Conservation (phyloP, 1,284 basidiomycete genomes). For the Malassezia sympodialis region DNA sequence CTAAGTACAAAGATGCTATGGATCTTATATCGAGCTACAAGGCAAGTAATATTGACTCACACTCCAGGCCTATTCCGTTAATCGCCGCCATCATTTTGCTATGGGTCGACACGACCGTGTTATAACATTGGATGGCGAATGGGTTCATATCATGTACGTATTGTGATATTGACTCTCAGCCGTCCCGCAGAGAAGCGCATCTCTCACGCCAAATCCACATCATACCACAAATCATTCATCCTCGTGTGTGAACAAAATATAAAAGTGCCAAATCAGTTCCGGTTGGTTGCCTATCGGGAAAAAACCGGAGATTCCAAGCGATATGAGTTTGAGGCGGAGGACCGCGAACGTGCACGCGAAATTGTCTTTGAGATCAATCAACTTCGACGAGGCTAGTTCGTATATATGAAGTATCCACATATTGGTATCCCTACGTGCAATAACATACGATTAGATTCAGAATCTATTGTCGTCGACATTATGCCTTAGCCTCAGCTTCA, state of each 20-base stretch:
- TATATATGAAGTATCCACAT: neutral
- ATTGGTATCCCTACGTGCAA: neutral
- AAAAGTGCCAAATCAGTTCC: conserved; percentile 73
- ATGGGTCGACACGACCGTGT: conserved; percentile 79
- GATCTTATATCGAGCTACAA: conserved; percentile 57
- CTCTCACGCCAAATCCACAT: conserved; percentile 56
- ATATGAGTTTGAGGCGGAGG: conserved; percentile 96
- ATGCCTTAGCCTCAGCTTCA: conserved; percentile 6
- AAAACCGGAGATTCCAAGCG: conserved; percentile 62
- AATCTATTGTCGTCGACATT: neutral
- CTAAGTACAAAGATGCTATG: conserved; percentile 45
- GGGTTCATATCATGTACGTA: conserved; percentile 66
- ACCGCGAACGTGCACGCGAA: conserved; percentile 51
- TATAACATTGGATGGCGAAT: conserved; percentile 87
- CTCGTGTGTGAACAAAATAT: conserved; percentile 70
- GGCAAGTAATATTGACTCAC: conserved; percentile 1
- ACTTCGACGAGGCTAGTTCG: neutral
- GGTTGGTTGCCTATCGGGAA: conserved; percentile 64
- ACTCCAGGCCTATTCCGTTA: conserved; percentile 75
- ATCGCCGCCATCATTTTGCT: conserved; percentile 73
- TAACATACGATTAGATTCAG: neutral
- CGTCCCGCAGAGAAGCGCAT: conserved; percentile 27
- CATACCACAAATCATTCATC: conserved; percentile 82
- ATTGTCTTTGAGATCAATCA: conserved; percentile 35
- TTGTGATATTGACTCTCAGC: neutral